Evolutionary conservation across 73 alveolate species (phyloP).

Genomic region (Stentor roeselii): DNA sequence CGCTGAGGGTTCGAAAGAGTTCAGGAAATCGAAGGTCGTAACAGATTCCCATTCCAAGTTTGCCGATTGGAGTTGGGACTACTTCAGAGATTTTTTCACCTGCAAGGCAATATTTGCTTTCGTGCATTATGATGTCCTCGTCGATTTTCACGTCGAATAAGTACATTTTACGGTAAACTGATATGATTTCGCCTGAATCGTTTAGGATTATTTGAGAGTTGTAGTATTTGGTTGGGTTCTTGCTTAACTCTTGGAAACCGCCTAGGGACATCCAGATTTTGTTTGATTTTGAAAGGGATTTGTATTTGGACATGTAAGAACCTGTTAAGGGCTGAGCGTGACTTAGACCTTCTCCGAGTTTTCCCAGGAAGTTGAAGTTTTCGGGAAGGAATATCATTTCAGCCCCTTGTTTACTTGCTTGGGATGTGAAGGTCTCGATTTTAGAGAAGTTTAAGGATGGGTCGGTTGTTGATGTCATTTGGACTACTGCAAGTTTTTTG

Average conservation of each 20-base stretch:
- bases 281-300: slow-evolving; percentile 56
- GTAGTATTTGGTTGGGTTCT: slow-evolving; percentile 36
- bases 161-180: slow-evolving; percentile 69
- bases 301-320: slow-evolving; percentile 45
- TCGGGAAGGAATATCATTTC: slow-evolving; percentile 62
- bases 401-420: slow-evolving; percentile 55
- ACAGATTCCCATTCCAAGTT: slow-evolving; percentile 75
- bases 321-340: slow-evolving; percentile 65
- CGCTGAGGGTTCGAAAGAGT: slow-evolving; percentile 62
- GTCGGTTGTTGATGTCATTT: slow-evolving; percentile 54
- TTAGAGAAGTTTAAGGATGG: slow-evolving; percentile 30
- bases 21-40: slow-evolving; percentile 87
- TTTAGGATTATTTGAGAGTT: slow-evolving; percentile 69
- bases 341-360: slow-evolving; percentile 47
- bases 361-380: slow-evolving; percentile 51
- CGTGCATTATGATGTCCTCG: slow-evolving; percentile 44
- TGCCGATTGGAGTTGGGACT: slow-evolving; percentile 68
- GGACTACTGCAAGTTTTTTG: slow-evolving; percentile 42
- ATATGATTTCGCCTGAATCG: slow-evolving; percentile 63
- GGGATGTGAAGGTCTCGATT: slow-evolving; percentile 31
- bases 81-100: slow-evolving; percentile 54
- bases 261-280: slow-evolving; percentile 78
- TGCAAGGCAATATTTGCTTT: slow-evolving; percentile 49
- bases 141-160: slow-evolving; percentile 68
- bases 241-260: slow-evolving; percentile 61